A percentile compares a stretch with the other conserved stretches of the same genome.
Evolutionary conservation across 2,329 filamentous ascomycete genomes (phyloP).

Genomic region (Penicillium hordei): DNA sequence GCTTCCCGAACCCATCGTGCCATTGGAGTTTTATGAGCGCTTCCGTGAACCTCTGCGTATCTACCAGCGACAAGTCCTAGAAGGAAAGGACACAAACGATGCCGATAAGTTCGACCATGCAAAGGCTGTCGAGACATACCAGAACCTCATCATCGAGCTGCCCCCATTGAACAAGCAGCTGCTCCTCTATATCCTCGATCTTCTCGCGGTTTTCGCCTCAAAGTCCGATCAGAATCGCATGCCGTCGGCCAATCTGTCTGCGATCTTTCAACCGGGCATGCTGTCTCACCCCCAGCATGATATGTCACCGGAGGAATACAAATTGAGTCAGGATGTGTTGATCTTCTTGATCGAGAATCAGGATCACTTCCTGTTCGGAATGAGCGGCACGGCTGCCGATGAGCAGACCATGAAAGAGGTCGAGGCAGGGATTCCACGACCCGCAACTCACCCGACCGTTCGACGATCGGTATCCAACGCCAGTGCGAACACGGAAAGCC

Average conservation of each 20-base stretch:
- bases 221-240: slow-evolving; percentile 97
- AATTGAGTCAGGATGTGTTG: slow-evolving; percentile 91
- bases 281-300: slow-evolving; percentile 91
- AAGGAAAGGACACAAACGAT: slow-evolving; percentile 67
- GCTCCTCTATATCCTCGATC: slow-evolving; percentile 90
- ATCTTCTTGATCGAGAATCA: slow-evolving; percentile 99
- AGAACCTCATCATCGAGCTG: slow-evolving; percentile 86
- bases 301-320: slow-evolving; percentile 93
- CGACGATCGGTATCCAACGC: slow-evolving; percentile 80
- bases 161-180: slow-evolving; percentile 91
- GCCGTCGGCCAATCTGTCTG: slow-evolving; percentile 89
- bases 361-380: slow-evolving; percentile 96
- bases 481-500: slow-evolving; percentile 83
- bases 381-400: slow-evolving; percentile 98
- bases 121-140: slow-evolving; percentile 77
- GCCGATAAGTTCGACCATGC: slow-evolving; percentile 72
- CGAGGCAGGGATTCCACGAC: slow-evolving; percentile 62
- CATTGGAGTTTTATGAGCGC: slow-evolving; percentile 84
- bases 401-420: slow-evolving; percentile 68
- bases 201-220: slow-evolving; percentile 93
- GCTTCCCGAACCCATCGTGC: slow-evolving; percentile 93
- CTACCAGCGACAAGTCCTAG: slow-evolving; percentile 68
- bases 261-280: slow-evolving; percentile 96
- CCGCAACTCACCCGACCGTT: slow-evolving; percentile 54
- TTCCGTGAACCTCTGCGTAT: slow-evolving; percentile 80